These are phyloP conservation scores for Tylopilus sp. DNA, from an alignment of 768 basidiomycete genomes.

Conservation along the genomic window DNA sequence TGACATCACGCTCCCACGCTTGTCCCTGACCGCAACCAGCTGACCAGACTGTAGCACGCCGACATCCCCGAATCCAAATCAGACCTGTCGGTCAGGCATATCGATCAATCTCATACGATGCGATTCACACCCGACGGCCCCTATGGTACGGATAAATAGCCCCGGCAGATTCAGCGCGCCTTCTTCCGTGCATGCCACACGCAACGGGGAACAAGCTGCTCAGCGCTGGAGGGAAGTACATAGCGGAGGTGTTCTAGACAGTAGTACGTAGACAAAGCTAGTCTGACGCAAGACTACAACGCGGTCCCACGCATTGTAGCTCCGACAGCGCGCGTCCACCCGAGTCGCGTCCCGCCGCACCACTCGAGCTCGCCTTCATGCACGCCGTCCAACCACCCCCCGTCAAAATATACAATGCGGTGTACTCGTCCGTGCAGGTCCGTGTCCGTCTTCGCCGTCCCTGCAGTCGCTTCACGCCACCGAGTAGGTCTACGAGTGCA, in stretches of 20 bases:
- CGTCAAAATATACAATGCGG: conserved; percentile 91
- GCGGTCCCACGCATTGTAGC: conserved; percentile 27
- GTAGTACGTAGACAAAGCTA: too few relatives aligned
- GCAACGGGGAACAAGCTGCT: too few relatives aligned
- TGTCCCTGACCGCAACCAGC: not conserved
- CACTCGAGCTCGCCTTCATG: conserved; percentile 23
- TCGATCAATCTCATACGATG: too few relatives aligned
- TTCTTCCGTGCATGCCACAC: too few relatives aligned
- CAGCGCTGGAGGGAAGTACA: too few relatives aligned
- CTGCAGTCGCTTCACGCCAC: not conserved
- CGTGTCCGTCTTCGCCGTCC: conserved; percentile 2
- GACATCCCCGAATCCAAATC: not conserved
- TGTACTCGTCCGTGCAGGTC: conserved; percentile 87
- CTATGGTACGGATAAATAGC: too few relatives aligned
- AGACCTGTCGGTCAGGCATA: too few relatives aligned
- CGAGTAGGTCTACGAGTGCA: conserved; percentile 88
- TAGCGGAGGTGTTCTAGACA: too few relatives aligned
- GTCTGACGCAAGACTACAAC: too few relatives aligned
- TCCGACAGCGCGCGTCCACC: conserved; percentile 33
- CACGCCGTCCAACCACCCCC: conserved; percentile 42
- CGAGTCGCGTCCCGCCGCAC: conserved; percentile 29
- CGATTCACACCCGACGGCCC: too few relatives aligned
- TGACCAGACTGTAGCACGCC: too few relatives aligned
- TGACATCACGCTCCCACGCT: not conserved
- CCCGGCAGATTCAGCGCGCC: too few relatives aligned